Evolutionary conservation across 2,329 filamentous ascomycete genomes (phyloP).

Genomic region (Penicillium capsulatum): DNA sequence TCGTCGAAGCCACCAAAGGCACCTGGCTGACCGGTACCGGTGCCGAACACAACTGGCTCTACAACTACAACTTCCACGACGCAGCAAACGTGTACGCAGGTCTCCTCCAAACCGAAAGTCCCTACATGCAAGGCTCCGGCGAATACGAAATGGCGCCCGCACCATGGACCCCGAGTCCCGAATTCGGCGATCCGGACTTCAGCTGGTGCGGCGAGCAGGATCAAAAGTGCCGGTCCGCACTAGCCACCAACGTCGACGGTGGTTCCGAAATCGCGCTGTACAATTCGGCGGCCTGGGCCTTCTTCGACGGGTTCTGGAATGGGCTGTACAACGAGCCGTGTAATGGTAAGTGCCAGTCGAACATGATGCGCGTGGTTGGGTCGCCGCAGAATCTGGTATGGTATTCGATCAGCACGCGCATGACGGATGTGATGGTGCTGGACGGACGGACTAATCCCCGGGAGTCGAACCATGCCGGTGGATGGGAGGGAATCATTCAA

Average conservation of each 20-base stretch:
- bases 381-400: conserved; percentile 26
- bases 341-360: conserved; percentile 28
- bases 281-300: conserved; percentile 34
- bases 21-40: conserved; percentile 47
- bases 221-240: conserved; percentile 28
- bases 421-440: conserved; percentile 29
- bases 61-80: conserved; percentile 47
- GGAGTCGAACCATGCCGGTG: conserved; percentile 26
- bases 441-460: conserved; percentile 26
- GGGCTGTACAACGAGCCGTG: conserved; percentile 29
- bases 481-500: conserved; percentile 32
- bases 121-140: conserved; percentile 34
- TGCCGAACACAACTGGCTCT: conserved; percentile 47
- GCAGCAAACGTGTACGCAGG: conserved; percentile 43
- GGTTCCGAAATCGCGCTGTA: conserved; percentile 30
- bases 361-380: conserved; percentile 32
- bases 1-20: conserved; percentile 40
- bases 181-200: conserved; percentile 31
- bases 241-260: conserved; percentile 31
- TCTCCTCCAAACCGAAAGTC: conserved; percentile 33
- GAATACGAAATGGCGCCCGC: conserved; percentile 26
- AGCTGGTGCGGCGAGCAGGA: conserved; percentile 27
- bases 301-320: conserved; percentile 31
- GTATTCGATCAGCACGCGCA: conserved; percentile 32
- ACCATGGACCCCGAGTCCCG: conserved; percentile 25